phyloP scores from a whole-genome alignment of 352 stramenopile genomes.

The Globisporangium paddicum region DNA sequence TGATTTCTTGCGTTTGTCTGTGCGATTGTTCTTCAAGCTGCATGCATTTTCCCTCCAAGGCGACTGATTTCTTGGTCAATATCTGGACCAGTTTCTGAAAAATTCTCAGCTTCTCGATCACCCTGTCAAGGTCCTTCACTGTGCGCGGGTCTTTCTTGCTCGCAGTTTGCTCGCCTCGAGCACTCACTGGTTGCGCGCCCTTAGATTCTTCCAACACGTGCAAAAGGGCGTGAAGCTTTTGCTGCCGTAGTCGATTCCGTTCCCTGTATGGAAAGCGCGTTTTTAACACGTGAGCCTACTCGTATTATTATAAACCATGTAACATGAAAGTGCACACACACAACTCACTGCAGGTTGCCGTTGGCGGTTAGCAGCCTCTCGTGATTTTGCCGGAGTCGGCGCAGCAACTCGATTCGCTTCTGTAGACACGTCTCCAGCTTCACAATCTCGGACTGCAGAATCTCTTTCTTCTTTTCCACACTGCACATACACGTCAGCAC shows the following conservation, averaged over 20 bases:
- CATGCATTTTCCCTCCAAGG: constrained; percentile 9
- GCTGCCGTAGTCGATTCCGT: constrained; percentile 6
- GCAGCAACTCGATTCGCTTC: constrained; percentile 7
- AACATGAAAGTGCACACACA: too few relatives aligned
- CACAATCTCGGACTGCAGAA: constrained; percentile 5
- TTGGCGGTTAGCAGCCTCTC: constrained; percentile 8
- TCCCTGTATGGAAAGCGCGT: neutral
- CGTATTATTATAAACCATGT: too few relatives aligned
- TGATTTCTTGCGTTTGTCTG: neutral
- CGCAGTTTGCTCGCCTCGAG: neutral
- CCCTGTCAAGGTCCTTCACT: constrained; percentile 6
- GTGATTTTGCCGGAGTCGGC: constrained; percentile 1
- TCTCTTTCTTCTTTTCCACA: constrained; percentile 13
- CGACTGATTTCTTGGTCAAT: neutral
- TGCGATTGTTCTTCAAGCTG: constrained; percentile 8
- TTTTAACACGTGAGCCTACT: too few relatives aligned
- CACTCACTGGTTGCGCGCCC: neutral
- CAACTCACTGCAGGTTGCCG: constrained; percentile 9
- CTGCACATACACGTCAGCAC: neutral
- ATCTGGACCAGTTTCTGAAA: constrained; percentile 12
- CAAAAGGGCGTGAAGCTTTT: constrained; percentile 1
- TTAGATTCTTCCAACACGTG: neutral
- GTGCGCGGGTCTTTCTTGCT: neutral
- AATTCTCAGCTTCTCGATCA: constrained; percentile 5
- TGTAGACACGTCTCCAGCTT: constrained; percentile 10